Conservation (phyloP, 169 alveolate species). For the Toxoplasma gondii region DNA sequence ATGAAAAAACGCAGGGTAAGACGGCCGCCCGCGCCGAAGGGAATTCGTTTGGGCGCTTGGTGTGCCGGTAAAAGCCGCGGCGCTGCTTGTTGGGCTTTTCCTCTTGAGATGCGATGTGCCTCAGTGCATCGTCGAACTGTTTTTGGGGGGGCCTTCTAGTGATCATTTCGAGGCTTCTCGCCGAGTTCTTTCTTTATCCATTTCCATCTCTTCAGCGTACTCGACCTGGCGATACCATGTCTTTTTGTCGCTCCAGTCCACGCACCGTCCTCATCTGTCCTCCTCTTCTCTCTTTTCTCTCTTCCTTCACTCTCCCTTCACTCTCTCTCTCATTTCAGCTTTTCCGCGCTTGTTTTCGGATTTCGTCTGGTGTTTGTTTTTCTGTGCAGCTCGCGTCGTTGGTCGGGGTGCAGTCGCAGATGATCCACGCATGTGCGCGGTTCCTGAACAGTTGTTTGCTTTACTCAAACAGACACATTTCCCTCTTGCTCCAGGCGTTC, state of each 20-base stretch:
- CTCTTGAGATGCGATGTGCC: no score
- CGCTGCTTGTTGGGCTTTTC: no score
- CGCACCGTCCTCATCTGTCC: not conserved
- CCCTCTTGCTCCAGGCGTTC: constrained; percentile 44
- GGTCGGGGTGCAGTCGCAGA: constrained; percentile 53
- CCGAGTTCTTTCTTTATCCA: no score
- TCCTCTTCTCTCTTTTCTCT: not conserved
- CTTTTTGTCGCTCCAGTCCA: not conserved
- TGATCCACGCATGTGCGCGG: constrained; percentile 55
- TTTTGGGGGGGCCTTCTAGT: no score
- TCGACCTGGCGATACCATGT: constrained; percentile 36
- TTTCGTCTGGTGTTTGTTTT: no score
- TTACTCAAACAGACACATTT: constrained; percentile 49
- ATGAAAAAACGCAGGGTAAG: not conserved
- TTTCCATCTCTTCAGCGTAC: not conserved
- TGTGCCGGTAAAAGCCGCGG: no score
- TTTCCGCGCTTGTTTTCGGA: no score
- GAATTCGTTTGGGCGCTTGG: not conserved
- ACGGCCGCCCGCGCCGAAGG: no score
- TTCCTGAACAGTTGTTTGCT: constrained; percentile 42
- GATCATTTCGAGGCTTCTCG: no score
- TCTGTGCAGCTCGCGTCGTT: constrained; percentile 28
- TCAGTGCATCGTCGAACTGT: no score
- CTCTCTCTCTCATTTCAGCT: no score
- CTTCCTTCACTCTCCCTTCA: not conserved